These are phyloP conservation scores for Nothophaeocryptopus gaeumannii DNA, from an alignment of 2,329 filamentous ascomycete genomes.

Conservation along the genomic window DNA sequence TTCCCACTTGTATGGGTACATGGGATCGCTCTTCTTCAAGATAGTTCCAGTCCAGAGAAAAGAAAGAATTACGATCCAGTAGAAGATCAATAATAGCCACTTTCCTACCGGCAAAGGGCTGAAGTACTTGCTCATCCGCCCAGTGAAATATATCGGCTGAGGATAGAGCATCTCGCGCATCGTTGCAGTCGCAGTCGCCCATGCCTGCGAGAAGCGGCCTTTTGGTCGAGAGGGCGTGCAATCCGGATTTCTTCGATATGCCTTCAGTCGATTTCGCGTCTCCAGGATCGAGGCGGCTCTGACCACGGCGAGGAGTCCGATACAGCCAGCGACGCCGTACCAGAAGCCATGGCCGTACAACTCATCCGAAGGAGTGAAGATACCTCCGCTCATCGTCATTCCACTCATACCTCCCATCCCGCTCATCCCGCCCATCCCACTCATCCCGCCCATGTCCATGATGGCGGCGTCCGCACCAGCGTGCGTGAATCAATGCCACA, in stretches of 20 bases:
- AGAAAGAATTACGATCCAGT: constrained; percentile 32
- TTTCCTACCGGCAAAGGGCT: constrained; percentile 31
- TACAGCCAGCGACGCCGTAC: constrained; percentile 29
- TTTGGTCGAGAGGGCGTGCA: constrained; percentile 27
- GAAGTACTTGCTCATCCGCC: constrained; percentile 31
- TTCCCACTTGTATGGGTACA: constrained; percentile 45
- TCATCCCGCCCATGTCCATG: constrained; percentile 21
- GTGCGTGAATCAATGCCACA: neutral
- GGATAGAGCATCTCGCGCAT: constrained; percentile 30
- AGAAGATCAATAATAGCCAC: constrained; percentile 30
- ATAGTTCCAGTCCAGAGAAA: constrained; percentile 33
- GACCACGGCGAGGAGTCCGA: constrained; percentile 24
- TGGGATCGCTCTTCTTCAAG: constrained; percentile 23
- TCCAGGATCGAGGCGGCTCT: constrained; percentile 19
- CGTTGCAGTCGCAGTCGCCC: constrained; percentile 28
- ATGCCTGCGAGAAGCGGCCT: constrained; percentile 24
- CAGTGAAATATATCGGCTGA: constrained; percentile 32
- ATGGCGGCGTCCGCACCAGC: neutral
- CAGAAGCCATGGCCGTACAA: constrained; percentile 29
- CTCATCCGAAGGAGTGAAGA: constrained; percentile 28
- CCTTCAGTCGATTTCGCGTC: constrained; percentile 14
- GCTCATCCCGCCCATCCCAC: constrained; percentile 17
- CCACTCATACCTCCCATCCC: constrained; percentile 23
- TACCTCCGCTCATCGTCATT: constrained; percentile 31
- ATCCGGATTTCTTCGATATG: constrained; percentile 8